A percentile compares a stretch with the other conserved stretches of the same genome.
phyloP scores from a whole-genome alignment of 2,329 filamentous ascomycete species.

The Ophidiomyces ophidiicola region DNA sequence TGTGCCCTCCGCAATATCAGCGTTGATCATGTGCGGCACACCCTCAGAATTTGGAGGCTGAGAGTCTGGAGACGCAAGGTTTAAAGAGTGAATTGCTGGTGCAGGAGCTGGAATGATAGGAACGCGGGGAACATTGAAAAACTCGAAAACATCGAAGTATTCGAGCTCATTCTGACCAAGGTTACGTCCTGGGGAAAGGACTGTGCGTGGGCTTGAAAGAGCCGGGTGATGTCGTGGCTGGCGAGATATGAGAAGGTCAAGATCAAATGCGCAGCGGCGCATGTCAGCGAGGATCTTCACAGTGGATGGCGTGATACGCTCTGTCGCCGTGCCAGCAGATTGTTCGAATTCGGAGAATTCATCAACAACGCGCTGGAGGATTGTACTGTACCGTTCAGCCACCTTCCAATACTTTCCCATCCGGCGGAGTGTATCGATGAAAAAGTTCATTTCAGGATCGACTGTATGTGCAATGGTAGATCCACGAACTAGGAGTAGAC shows the following conservation, averaged over 20 bases:
- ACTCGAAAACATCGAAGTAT: constrained; percentile 86
- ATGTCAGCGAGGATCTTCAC: constrained; percentile 85
- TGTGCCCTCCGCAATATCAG: too few relatives aligned
- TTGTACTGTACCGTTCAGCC: constrained; percentile 64
- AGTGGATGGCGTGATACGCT: constrained; percentile 64
- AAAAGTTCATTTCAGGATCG: constrained; percentile 64
- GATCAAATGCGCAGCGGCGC: constrained; percentile 77
- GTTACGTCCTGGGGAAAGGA: constrained; percentile 39
- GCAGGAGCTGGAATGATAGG: constrained; percentile 30
- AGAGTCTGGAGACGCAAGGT: background rate
- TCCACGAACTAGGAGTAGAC: constrained; percentile 75
- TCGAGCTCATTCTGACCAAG: constrained; percentile 74
- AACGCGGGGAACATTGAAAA: constrained; percentile 83
- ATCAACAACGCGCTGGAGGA: constrained; percentile 71
- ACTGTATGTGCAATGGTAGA: constrained; percentile 78
- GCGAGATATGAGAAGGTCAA: constrained; percentile 77
- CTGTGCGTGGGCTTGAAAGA: constrained; percentile 7
- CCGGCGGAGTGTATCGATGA: constrained; percentile 67
- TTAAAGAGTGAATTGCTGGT: background rate
- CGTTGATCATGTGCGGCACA: background rate
- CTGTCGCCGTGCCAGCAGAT: constrained; percentile 42
- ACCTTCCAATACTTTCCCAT: constrained; percentile 81
- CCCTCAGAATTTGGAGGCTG: background rate
- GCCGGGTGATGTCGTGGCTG: constrained; percentile 46
- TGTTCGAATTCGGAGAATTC: constrained; percentile 71